Evolutionary conservation across 2,329 filamentous ascomycete species (phyloP).

Genomic region (Colletotrichum siamense): DNA sequence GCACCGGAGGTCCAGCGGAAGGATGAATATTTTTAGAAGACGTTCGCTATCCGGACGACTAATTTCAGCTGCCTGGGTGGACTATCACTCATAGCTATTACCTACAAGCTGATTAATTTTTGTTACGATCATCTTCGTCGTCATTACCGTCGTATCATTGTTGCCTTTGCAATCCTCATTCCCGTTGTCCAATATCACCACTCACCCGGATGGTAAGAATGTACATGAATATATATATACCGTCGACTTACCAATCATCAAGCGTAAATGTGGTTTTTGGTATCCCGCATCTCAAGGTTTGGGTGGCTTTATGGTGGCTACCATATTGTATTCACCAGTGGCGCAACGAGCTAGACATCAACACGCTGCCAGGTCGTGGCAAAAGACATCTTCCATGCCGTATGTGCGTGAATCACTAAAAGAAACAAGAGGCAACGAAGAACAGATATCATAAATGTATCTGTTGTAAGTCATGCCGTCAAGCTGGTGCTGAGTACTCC

Average conservation of each 20-base stretch:
- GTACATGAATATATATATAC: rapidly evolving
- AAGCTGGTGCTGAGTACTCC: background rate
- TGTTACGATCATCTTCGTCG: background rate
- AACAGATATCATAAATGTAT: background rate
- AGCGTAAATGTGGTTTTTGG: too few relatives aligned
- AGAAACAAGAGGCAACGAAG: background rate
- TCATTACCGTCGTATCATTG: background rate
- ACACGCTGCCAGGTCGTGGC: background rate
- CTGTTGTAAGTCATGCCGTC: background rate
- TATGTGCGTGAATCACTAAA: background rate
- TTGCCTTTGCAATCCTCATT: background rate
- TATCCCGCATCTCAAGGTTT: background rate
- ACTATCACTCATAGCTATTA: rapidly evolving
- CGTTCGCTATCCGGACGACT: rapidly evolving
- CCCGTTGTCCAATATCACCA: background rate
- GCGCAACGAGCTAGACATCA: background rate
- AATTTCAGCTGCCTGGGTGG: too few relatives aligned
- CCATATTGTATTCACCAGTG: background rate
- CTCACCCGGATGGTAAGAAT: background rate
- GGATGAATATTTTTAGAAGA: background rate
- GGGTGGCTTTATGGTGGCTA: background rate
- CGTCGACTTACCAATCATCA: background rate
- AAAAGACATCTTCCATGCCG: background rate
- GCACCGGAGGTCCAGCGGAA: background rate
- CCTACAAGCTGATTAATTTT: background rate